Evolutionary conservation across 2,329 filamentous ascomycete genomes (phyloP), one percentile per base, ranked within the genome.

Genomic region (Hypomyces rosellus): DNA sequence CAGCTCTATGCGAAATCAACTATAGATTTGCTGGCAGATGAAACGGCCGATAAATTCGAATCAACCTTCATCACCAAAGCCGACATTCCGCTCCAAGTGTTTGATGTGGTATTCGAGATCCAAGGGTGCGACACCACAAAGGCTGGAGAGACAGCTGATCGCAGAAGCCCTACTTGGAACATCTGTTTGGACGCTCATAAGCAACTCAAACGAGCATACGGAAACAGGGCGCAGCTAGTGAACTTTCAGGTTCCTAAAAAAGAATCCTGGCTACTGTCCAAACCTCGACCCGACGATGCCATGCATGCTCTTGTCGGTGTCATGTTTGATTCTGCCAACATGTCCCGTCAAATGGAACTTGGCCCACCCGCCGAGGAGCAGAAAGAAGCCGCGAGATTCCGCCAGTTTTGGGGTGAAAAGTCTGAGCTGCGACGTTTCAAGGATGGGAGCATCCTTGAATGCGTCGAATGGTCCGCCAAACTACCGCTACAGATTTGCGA

Each of bases 351-450:
- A 43, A 87, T 96, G 55, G 93, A 99, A 57, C 88, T 90, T 64
- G 93, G 93, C 0, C 93, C 93, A 5, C 73, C 85, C 1, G 88
- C 89, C 2, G 91, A 97, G 63, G 81, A 93, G 54, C 90, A 92
- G 67, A 84, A 86, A 56, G 88, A 89, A 55, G 86, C 90, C 20
- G 82, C 84, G 9, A 78, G 77, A 33, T 99, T 96, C 66, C 87
- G 89, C 34, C 81, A 85, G 34, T 97, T 99, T 65, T 99, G 95
- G 93, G 93, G 92, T 6, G 86, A 92, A 9, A 95, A 93, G 65
- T 82, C 93, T 1, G 93, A 99, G 66, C 76, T 99, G 42, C 82
- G 93, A 56, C 87, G 93, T 16, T 99, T 99, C 74, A 95, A 91
- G 61, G 90, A 97, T 62, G 93, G 93, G 18, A 92, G 86, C 59